A percentile compares a stretch with the other conserved stretches of the same genome.
Evolutionary conservation across 2,329 filamentous ascomycete species (phyloP).

Genomic region (Sarocladium brachiariae): DNA sequence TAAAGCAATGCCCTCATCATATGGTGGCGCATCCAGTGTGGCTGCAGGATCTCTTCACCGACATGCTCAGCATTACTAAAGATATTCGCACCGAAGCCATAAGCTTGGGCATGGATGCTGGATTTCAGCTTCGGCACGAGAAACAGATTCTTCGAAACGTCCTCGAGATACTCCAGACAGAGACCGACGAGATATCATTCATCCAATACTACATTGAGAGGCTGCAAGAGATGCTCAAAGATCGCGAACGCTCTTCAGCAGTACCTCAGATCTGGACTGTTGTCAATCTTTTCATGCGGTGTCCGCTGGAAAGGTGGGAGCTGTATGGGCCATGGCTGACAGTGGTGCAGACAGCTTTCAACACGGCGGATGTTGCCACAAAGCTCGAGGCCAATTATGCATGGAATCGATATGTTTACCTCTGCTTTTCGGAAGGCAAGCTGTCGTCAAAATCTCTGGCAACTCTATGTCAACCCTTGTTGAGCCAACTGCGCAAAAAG

Average conservation of each 20-base stretch:
- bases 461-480: slow-evolving; percentile 58
- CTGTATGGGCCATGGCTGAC: slow-evolving; percentile 68
- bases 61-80: slow-evolving; percentile 70
- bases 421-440: slow-evolving; percentile 57
- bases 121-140: slow-evolving; percentile 62
- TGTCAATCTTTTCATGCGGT: slow-evolving; percentile 70
- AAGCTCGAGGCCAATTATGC: slow-evolving; percentile 74
- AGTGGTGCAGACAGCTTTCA: slow-evolving; percentile 78
- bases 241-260: slow-evolving; percentile 41
- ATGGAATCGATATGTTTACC: slow-evolving; percentile 79
- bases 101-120: slow-evolving; percentile 63
- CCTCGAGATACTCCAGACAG: slow-evolving; percentile 52
- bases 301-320: slow-evolving; percentile 60
- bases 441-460: slow-evolving; percentile 33
- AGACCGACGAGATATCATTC: slow-evolving; percentile 50
- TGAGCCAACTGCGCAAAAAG: slow-evolving; percentile 61
- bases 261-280: slow-evolving; percentile 90
- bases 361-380: slow-evolving; percentile 63
- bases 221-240: slow-evolving; percentile 61
- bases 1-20: slow-evolving; percentile 61
- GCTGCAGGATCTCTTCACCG: slow-evolving; percentile 75
- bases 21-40: slow-evolving; percentile 72
- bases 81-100: slow-evolving; percentile 74
- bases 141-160: slow-evolving; percentile 60
- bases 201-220: slow-evolving; percentile 62